Evolutionary conservation across 306 rosid genomes (phyloP).

Genomic region (Pterocarpus santalinus): DNA sequence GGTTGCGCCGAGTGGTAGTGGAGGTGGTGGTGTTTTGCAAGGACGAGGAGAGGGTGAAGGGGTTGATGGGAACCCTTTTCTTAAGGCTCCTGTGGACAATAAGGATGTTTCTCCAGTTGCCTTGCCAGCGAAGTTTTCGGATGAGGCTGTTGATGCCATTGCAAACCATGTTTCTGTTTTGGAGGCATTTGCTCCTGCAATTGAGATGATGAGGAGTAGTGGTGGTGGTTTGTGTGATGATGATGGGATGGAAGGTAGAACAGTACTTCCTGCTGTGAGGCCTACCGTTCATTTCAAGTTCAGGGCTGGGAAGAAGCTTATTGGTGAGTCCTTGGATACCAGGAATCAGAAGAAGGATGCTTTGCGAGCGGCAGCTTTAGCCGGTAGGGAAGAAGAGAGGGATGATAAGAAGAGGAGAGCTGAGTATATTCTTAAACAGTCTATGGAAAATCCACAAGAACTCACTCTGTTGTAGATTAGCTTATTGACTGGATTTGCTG

Average conservation of each 20-base stretch:
- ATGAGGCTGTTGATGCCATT: conserved; percentile 47
- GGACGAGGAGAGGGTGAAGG: conserved; percentile 46
- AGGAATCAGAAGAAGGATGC: conserved; percentile 73
- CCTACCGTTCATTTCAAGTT: conserved; percentile 81
- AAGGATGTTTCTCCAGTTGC: conserved; percentile 57
- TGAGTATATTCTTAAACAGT: conserved; percentile 83
- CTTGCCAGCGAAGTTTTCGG: conserved; percentile 50
- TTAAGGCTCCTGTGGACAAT: conserved; percentile 49
- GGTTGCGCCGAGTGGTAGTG: neutral
- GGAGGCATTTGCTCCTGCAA: conserved; percentile 91
- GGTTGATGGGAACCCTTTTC: conserved; percentile 53
- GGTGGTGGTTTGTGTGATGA: conserved; percentile 59
- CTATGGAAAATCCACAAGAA: conserved; percentile 86
- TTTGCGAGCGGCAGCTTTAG: conserved; percentile 53
- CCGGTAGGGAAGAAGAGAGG: conserved; percentile 78
- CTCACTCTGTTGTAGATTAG: conserved; percentile 78
- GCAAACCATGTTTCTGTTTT: conserved; percentile 66
- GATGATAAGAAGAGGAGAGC: conserved; percentile 96
- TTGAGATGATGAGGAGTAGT: conserved; percentile 69
- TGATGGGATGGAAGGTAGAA: conserved; percentile 65
- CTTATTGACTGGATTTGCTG: conserved; percentile 48
- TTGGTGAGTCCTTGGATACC: conserved; percentile 73
- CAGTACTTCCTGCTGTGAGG: conserved; percentile 61
- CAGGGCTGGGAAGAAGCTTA: conserved; percentile 78
- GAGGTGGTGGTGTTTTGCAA: conserved; percentile 26